phyloP scores from a whole-genome alignment of 768 basidiomycete species.

The Crucibulum laeve region DNA sequence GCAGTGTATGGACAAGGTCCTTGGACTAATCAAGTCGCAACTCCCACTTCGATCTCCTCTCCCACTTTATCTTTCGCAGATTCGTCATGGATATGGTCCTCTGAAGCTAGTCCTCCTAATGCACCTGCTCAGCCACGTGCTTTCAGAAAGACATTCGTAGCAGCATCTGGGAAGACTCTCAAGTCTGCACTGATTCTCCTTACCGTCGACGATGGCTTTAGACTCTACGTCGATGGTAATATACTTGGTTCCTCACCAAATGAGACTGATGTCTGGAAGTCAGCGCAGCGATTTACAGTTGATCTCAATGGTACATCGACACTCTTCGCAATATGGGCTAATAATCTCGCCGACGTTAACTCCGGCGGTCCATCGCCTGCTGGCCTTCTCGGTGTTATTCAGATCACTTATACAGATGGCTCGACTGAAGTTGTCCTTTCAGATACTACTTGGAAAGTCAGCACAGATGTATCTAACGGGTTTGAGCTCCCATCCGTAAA shows the following conservation, averaged over 20 bases:
- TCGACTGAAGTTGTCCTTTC: constrained; percentile 11
- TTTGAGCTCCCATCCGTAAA: constrained; percentile 15
- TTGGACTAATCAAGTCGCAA: constrained; percentile 17
- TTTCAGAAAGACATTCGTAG: constrained; percentile 20
- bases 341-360: constrained; percentile 14
- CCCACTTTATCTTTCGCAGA: constrained; percentile 11
- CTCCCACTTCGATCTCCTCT: constrained; percentile 11
- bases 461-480: constrained; percentile 10
- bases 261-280: constrained; percentile 16
- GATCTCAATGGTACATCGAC: constrained; percentile 11
- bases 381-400: constrained; percentile 17
- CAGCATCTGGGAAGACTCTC: constrained; percentile 15
- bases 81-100: constrained; percentile 24
- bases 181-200: constrained; percentile 15
- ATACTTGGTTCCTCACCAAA: constrained; percentile 14
- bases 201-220: constrained; percentile 23
- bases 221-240: constrained; percentile 21
- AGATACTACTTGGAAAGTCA: constrained; percentile 19
- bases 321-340: constrained; percentile 17
- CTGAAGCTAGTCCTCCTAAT: constrained; percentile 9
- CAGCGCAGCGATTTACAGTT: constrained; percentile 15
- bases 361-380: constrained; percentile 15
- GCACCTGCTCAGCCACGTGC: constrained; percentile 19
- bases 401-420: constrained; percentile 18
- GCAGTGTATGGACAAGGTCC: constrained; percentile 21